Evolutionary conservation across 352 stramenopile genomes (phyloP), one percentile per base, ranked within the genome.

Genomic region (Pythium chondricola): DNA sequence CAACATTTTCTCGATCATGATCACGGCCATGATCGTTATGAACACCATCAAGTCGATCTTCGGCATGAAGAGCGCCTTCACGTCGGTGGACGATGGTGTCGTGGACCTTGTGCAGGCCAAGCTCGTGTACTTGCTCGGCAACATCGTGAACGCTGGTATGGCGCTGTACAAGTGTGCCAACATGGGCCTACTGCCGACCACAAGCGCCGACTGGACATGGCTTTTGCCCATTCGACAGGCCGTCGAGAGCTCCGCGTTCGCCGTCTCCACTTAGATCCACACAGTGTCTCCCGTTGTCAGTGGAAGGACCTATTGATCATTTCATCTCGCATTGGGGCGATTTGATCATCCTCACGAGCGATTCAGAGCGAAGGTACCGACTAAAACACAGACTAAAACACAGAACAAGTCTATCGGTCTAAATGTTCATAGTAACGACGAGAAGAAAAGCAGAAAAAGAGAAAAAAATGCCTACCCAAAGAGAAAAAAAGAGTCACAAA

Each of bases 1-100:
- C 60, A 95, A 97, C 67, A 97, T 97, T 54, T 97, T 97, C 64
- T 95, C 81, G 52, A 97, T 97, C 68, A 97, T 97, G 88, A 90
- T 97, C 66, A 95, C 83, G 6, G 87, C 69, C 49, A 96, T 96
- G 85, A 93, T 94, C 58, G 66, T 97, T 47, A 88, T 93, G 72
- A 95, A 94, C 66, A 95, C 87, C 9, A 53, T 91, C 65, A 96
- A 96, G 72, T 89, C 84, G 26, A 69, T 97, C 50, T 84, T 95
- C 47, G 84, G 82, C 51, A 75, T 95, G 40, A 71, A 86, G 50
- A 43, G 52, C 83, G 83, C 81, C n/a, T 94, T 94, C 53, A 58
- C 69, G 14, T 77, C 76, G 0, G 71, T 94, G 36, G 69, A 79
- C 52, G 84, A 93, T 45, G 83, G 78, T 22, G 46, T 77, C 14